phyloP scores from a whole-genome alignment of 352 stramenopile species.

The Elongisporangium senticosum region DNA sequence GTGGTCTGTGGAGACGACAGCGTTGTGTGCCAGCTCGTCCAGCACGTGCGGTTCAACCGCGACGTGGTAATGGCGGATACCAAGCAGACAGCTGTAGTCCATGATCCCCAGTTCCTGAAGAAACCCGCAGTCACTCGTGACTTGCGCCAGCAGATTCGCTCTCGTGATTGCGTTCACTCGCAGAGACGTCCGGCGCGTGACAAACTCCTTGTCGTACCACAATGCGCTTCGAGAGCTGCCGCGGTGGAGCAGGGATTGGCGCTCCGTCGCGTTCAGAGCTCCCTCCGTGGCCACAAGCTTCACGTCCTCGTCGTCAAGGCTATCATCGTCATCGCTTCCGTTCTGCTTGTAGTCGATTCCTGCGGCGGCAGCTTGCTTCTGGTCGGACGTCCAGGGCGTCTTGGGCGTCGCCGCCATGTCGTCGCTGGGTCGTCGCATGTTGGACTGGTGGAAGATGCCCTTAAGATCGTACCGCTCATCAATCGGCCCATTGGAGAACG shows the following conservation, averaged over 20 bases:
- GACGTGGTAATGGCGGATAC: constrained; percentile 55
- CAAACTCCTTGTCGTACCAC: constrained; percentile 78
- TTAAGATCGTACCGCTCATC: constrained; percentile 84
- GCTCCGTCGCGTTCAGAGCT: constrained; percentile 23
- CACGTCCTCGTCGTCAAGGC: constrained; percentile 4
- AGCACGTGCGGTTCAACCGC: constrained; percentile 41
- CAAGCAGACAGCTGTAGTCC: constrained; percentile 83
- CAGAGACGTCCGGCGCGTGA: constrained; percentile 55
- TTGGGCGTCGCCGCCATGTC: constrained; percentile 13
- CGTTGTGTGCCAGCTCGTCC: constrained; percentile 63
- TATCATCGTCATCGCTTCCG: constrained; percentile 19
- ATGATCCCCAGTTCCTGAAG: constrained; percentile 84
- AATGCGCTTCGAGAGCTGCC: constrained; percentile 52
- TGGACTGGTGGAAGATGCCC: constrained; percentile 72
- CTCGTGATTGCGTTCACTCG: constrained; percentile 66
- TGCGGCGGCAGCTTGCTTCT: not conserved
- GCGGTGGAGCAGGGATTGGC: constrained; percentile 47
- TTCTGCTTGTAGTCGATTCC: constrained; percentile 7
- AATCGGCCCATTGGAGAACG: constrained; percentile 67
- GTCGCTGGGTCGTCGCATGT: constrained; percentile 11
- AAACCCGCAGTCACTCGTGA: constrained; percentile 82
- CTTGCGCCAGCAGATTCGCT: constrained; percentile 69
- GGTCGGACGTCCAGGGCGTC: constrained; percentile 33
- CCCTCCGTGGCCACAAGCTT: constrained; percentile 17
- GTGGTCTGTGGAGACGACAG: constrained; percentile 69